Conservation (phyloP, 2,329 filamentous ascomycete species). For the Chaetomium globosum region DNA sequence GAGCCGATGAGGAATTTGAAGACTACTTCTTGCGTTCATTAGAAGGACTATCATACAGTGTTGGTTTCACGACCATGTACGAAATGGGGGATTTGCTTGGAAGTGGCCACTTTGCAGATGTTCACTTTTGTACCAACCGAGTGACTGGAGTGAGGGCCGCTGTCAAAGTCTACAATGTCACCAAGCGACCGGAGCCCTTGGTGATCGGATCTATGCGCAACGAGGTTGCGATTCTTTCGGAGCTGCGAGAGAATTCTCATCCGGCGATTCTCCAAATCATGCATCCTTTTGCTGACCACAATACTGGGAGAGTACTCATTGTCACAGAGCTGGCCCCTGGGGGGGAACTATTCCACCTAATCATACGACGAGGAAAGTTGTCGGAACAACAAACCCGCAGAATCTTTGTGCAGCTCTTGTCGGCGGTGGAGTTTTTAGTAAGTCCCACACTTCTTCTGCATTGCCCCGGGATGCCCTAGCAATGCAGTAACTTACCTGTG, state of each 20-base stretch:
- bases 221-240: background rate
- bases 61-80: background rate
- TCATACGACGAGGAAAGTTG: background rate
- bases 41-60: background rate
- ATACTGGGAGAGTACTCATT: background rate
- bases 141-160: background rate
- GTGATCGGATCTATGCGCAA: background rate
- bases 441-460: background rate
- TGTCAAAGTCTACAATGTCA: background rate
- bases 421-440: background rate
- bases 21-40: background rate
- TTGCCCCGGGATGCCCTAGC: too few relatives aligned
- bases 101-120: background rate
- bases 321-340: background rate
- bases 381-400: background rate
- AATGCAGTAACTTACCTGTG: background rate
- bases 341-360: background rate
- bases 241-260: background rate
- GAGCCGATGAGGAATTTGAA: too few relatives aligned
- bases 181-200: too few relatives aligned
- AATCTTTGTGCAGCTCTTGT: slow-evolving; percentile 1
- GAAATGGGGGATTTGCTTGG: background rate
- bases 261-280: background rate
- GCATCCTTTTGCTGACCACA: background rate
- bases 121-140: background rate